A percentile compares a stretch with the other conserved stretches of the same genome.
phyloP scores from a whole-genome alignment of 805 yeast genomes.

The Monosporozyma servazzii region DNA sequence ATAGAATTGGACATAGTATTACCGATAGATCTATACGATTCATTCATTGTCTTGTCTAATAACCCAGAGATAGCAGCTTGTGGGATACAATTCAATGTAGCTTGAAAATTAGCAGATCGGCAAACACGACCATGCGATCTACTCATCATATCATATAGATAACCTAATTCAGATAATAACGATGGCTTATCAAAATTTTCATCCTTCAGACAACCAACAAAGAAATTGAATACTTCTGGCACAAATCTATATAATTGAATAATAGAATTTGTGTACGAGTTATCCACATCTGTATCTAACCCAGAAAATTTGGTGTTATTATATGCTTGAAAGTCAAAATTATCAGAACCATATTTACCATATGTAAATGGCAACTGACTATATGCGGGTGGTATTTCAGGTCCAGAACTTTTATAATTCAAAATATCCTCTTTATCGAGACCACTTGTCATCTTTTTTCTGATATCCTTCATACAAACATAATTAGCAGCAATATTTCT shows the following conservation, averaged over 20 bases:
- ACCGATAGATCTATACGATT: constrained; percentile 1
- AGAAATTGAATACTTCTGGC: constrained; percentile 61
- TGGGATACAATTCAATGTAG: constrained; percentile 38
- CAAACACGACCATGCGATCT: constrained; percentile 75
- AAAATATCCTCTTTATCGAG: constrained; percentile 7
- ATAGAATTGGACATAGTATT: constrained; percentile 14
- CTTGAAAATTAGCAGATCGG: constrained; percentile 71
- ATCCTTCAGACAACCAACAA: constrained; percentile 45
- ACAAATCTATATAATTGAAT: constrained; percentile 73
- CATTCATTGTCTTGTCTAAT: constrained; percentile 35
- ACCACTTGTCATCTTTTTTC: constrained; percentile 11
- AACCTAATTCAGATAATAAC: constrained; percentile 74
- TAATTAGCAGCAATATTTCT: constrained; percentile 42
- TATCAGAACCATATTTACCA: constrained; percentile 86
- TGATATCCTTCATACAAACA: constrained; percentile 29
- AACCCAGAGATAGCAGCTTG: constrained; percentile 44
- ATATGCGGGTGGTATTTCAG: constrained; percentile 63
- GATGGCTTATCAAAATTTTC: constrained; percentile 42
- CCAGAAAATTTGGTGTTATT: constrained; percentile 72
- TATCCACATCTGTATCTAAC: constrained; percentile 77
- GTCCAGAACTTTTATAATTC: constrained; percentile 18
- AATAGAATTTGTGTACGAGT: constrained; percentile 67
- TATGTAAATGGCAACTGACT: constrained; percentile 67
- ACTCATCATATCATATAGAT: constrained; percentile 81
- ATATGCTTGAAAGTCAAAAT: constrained; percentile 82